These are phyloP conservation scores for Hypholoma sublateritium DNA, from an alignment of 768 basidiomycete genomes.

Conservation along the genomic window DNA sequence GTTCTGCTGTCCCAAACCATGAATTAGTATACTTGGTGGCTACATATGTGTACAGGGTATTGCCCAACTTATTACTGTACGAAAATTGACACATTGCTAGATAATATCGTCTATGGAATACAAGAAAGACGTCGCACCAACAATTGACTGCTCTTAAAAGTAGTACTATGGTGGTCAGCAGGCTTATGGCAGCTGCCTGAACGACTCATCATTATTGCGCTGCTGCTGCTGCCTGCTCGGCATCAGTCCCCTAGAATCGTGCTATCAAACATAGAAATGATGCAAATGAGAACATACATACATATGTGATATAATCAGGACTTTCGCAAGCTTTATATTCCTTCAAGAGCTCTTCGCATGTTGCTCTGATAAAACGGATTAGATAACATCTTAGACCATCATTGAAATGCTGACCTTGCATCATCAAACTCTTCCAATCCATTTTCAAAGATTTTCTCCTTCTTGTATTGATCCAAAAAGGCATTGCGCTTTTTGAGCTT, in stretches of 20 bases:
- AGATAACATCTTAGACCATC: neutral
- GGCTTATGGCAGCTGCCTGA: no score
- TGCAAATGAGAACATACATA: neutral
- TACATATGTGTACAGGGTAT: no score
- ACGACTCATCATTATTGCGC: neutral
- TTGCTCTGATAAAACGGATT: slow-evolving; percentile 49
- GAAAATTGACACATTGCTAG: no score
- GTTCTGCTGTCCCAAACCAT: no score
- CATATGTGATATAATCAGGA: slow-evolving; percentile 87
- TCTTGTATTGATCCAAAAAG: slow-evolving; percentile 97
- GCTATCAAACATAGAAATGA: neutral
- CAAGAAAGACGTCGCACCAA: no score
- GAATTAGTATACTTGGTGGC: no score
- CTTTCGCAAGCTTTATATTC: slow-evolving; percentile 98
- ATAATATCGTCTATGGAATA: no score
- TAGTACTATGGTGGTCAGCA: no score
- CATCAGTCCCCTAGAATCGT: slow-evolving; percentile 3
- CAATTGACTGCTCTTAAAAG: no score
- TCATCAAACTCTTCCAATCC: slow-evolving; percentile 96
- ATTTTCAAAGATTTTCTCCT: slow-evolving; percentile 93
- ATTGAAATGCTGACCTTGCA: slow-evolving; percentile 66
- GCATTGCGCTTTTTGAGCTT: slow-evolving; percentile 84
- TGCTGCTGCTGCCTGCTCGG: slow-evolving; percentile 5
- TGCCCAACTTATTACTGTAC: no score
- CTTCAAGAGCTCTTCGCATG: slow-evolving; percentile 83